Conservation (phyloP, 192 early-diverging fungal genomes). For the Coemansia javaensis region DNA sequence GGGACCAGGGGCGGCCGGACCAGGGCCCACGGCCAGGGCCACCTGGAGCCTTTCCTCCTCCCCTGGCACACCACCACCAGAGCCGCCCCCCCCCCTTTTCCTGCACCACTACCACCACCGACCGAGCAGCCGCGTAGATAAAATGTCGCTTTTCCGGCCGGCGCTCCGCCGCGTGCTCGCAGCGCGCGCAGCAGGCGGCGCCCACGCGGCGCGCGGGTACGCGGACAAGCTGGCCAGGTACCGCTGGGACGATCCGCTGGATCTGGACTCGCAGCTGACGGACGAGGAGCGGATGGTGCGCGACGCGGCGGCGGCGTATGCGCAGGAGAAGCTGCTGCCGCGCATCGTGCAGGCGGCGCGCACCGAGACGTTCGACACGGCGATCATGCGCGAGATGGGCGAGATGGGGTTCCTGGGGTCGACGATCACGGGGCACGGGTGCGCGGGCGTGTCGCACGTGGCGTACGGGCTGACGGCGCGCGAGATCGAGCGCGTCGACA, state of each 20-base stretch:
- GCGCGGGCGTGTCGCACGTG: conserved; percentile 93
- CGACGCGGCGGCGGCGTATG: conserved; percentile 80
- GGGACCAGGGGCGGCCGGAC: conserved; percentile 20
- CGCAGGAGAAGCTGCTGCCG: conserved; percentile 82
- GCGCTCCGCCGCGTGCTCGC: not conserved
- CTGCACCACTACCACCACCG: too few relatives aligned
- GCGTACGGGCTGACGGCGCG: conserved; percentile 95
- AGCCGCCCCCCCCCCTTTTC: not conserved
- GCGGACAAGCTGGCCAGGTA: conserved; percentile 61
- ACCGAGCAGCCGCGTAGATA: not conserved
- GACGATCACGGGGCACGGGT: conserved; percentile 95
- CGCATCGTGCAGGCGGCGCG: conserved; percentile 82
- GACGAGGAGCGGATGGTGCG: conserved; percentile 86
- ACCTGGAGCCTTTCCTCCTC: too few relatives aligned
- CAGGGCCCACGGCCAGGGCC: too few relatives aligned
- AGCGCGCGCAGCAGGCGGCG: too few relatives aligned
- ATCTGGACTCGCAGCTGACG: conserved; percentile 77
- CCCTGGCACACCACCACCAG: conserved; percentile 52
- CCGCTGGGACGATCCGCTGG: conserved; percentile 82
- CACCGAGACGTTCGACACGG: conserved; percentile 80
- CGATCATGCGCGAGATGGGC: conserved; percentile 93
- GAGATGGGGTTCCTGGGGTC: conserved; percentile 87
- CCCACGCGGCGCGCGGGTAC: conserved; percentile 13
- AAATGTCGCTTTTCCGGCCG: not conserved
- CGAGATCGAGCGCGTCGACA: conserved; percentile 94